Conservation (phyloP, 2,329 filamentous ascomycete species). For the Neofusicoccum cordaticola region DNA sequence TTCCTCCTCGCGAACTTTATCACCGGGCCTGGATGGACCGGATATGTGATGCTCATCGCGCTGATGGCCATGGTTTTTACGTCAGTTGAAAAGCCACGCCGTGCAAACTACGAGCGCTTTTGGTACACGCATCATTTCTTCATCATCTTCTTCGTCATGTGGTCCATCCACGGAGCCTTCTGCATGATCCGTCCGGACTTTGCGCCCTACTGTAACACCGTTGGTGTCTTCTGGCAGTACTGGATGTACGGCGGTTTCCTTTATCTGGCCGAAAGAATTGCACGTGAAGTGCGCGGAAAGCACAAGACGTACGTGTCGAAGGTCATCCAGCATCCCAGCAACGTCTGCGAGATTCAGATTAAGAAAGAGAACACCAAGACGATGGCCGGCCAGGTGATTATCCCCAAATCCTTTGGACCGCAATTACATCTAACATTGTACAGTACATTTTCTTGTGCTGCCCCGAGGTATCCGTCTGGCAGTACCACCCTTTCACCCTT, state of each 20-base stretch:
- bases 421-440: not conserved
- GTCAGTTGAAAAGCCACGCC: constrained; percentile 72
- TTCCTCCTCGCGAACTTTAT: constrained; percentile 74
- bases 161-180: constrained; percentile 84
- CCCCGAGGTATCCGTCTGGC: constrained; percentile 81
- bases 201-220: constrained; percentile 71
- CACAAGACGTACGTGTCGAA: constrained; percentile 87
- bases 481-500: constrained; percentile 84
- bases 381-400: constrained; percentile 54
- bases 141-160: constrained; percentile 84
- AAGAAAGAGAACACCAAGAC: constrained; percentile 86
- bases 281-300: constrained; percentile 73
- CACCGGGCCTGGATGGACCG: constrained; percentile 80
- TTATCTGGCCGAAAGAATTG: constrained; percentile 75
- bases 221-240: constrained; percentile 86
- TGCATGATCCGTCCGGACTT: constrained; percentile 88
- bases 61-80: constrained; percentile 77
- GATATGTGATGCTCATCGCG: constrained; percentile 77
- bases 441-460: constrained; percentile 85
- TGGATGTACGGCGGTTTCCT: constrained; percentile 82
- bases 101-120: constrained; percentile 83
- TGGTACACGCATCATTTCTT: constrained; percentile 91
- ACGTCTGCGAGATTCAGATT: constrained; percentile 87
- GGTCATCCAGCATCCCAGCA: constrained; percentile 84
- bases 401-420: constrained; percentile 40